Evolutionary conservation across 495 filamentous ascomycete genomes (phyloP).

Genomic region (Penicillium waksmanii): DNA sequence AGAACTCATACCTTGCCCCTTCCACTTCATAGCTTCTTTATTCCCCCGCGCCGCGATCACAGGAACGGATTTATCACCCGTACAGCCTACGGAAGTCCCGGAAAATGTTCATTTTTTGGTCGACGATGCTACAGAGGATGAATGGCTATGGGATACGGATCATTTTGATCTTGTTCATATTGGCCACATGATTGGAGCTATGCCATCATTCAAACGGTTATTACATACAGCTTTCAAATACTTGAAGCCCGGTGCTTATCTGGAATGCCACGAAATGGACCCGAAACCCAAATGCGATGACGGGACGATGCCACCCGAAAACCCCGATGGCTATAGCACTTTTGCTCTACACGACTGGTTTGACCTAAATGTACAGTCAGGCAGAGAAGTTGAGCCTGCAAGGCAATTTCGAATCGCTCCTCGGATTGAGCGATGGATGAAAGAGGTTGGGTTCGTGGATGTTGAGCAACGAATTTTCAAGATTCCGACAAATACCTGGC

Average conservation of each 20-base stretch:
- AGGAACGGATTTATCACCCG: constrained; percentile 66
- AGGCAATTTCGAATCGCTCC: constrained; percentile 56
- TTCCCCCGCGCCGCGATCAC: constrained; percentile 60
- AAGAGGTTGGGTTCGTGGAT: constrained; percentile 65
- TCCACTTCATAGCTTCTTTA: constrained; percentile 38
- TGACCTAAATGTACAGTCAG: constrained; percentile 49
- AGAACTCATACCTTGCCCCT: constrained; percentile 7
- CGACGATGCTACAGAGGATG: constrained; percentile 54
- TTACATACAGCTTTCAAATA: constrained; percentile 50
- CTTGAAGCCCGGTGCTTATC: constrained; percentile 65
- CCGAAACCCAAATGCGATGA: constrained; percentile 64
- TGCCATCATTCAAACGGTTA: constrained; percentile 45
- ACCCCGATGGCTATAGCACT: constrained; percentile 44
- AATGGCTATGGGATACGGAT: constrained; percentile 52
- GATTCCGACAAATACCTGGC: constrained; percentile 64
- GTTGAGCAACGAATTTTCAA: constrained; percentile 59
- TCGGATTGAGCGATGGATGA: constrained; percentile 57
- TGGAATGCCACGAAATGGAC: constrained; percentile 67
- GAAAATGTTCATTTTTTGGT: constrained; percentile 64
- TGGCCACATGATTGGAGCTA: constrained; percentile 45
- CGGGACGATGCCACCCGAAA: constrained; percentile 55
- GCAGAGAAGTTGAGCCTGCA: constrained; percentile 49
- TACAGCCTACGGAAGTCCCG: constrained; percentile 61
- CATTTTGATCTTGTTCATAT: constrained; percentile 55
- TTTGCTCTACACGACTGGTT: constrained; percentile 57